Evolutionary conservation across 371 early-diverging fungal genomes (phyloP).

Genomic region (Lichtheimia corymbifera): DNA sequence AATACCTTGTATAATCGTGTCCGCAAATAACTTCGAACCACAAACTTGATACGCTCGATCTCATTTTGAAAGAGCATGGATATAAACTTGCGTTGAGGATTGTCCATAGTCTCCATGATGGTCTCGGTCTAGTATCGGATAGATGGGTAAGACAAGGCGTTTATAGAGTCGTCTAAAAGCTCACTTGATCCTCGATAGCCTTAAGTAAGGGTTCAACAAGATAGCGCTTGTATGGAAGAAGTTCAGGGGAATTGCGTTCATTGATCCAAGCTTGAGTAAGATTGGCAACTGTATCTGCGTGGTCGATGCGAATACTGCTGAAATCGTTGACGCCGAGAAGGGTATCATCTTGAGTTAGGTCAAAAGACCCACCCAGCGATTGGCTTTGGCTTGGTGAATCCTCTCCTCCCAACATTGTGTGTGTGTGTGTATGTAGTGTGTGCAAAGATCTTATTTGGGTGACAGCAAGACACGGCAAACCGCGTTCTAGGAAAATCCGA

Average conservation of each 20-base stretch:
- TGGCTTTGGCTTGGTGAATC: slow-evolving; percentile 3
- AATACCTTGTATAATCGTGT: slow-evolving; percentile 66
- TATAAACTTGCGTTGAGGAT: slow-evolving; percentile 38
- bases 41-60: slow-evolving; percentile 80
- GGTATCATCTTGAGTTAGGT: not conserved
- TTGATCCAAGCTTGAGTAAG: slow-evolving; percentile 76
- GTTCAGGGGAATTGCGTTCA: slow-evolving; percentile 80
- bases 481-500: too few relatives aligned
- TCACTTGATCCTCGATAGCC: slow-evolving; percentile 64
- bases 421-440: too few relatives aligned
- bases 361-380: not conserved
- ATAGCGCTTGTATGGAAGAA: slow-evolving; percentile 62
- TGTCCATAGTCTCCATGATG: slow-evolving; percentile 22
- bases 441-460: too few relatives aligned
- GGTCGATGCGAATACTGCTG: slow-evolving; percentile 1
- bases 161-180: not conserved
- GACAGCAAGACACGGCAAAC: too few relatives aligned
- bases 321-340: not conserved
- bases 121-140: slow-evolving; percentile 14
- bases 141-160: too few relatives aligned
- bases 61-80: slow-evolving; percentile 78
- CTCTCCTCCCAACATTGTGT: not conserved
- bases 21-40: slow-evolving; percentile 74
- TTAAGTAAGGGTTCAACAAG: slow-evolving; percentile 58
- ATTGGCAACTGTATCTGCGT: slow-evolving; percentile 33